Evolutionary conservation across 177 flowering plant genomes (phyloP).

Genomic region (Telopea speciosissima): DNA sequence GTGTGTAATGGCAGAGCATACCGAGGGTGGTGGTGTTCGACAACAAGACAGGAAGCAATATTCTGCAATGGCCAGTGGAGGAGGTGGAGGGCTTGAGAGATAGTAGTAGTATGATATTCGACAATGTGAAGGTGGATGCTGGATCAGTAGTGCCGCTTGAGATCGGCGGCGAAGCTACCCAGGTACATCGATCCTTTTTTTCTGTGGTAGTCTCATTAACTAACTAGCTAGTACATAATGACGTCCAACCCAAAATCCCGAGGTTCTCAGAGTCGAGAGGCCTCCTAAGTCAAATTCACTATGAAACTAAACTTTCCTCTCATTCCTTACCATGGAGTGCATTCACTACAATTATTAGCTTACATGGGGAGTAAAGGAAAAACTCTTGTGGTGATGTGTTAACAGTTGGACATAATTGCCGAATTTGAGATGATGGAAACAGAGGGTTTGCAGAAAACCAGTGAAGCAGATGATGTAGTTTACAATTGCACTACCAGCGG

Average conservation of each 20-base stretch:
- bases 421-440: constrained; percentile 54
- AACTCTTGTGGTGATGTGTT: neutral
- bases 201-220: no score
- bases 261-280: no score
- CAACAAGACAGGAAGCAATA: constrained; percentile 47
- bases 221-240: no score
- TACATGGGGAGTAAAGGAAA: neutral
- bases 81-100: constrained; percentile 69
- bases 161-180: constrained; percentile 48
- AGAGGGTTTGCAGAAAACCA: constrained; percentile 26
- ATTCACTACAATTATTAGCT: no score
- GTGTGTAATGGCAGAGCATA: constrained; percentile 33
- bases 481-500: constrained; percentile 53
- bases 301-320: no score
- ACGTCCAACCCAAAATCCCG: no score
- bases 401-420: constrained; percentile 56
- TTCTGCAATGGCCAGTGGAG: constrained; percentile 82
- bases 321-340: no score
- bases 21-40: constrained; percentile 71
- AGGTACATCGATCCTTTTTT: constrained; percentile 31
- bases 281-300: no score
- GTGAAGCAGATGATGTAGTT: constrained; percentile 28
- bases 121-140: constrained; percentile 32
- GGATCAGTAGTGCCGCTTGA: constrained; percentile 62
- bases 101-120: constrained; percentile 23